Conservation (phyloP, 768 basidiomycete species). For the Phaeotremella skinneri region DNA sequence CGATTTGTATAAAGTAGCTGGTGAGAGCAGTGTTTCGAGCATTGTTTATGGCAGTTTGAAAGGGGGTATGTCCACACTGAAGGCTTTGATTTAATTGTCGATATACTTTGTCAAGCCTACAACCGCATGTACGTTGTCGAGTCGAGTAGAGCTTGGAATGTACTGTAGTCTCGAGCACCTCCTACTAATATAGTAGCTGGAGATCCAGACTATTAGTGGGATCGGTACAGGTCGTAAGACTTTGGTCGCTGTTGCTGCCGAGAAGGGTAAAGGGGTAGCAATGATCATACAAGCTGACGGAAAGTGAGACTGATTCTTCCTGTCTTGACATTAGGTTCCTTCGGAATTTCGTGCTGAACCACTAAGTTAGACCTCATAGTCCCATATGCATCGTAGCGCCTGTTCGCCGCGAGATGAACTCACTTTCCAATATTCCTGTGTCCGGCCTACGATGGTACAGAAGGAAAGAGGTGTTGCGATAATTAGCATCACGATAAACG, state of each 20-base stretch:
- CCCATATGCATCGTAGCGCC: neutral
- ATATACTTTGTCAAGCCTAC: too few relatives aligned
- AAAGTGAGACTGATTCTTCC: slow-evolving; percentile 55
- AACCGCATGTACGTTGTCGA: too few relatives aligned
- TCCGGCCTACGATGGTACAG: slow-evolving; percentile 31
- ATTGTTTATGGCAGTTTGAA: too few relatives aligned
- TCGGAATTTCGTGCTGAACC: slow-evolving; percentile 51
- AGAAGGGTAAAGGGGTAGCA: neutral
- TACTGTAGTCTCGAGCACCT: too few relatives aligned
- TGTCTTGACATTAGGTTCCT: slow-evolving; percentile 49
- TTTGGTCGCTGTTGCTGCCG: neutral
- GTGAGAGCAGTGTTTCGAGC: too few relatives aligned
- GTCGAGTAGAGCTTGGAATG: too few relatives aligned
- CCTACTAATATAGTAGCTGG: too few relatives aligned
- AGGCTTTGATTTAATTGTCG: too few relatives aligned
- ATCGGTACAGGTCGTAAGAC: neutral
- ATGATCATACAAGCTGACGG: slow-evolving; percentile 48
- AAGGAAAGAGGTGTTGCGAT: neutral
- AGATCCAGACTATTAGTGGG: neutral
- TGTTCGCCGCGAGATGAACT: slow-evolving; percentile 9
- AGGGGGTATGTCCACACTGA: too few relatives aligned
- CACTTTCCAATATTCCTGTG: slow-evolving; percentile 56
- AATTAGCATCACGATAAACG: neutral
- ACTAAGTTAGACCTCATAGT: neutral
- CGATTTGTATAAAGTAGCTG: too few relatives aligned